Evolutionary conservation across 257 asterid species (phyloP).

Genomic region (Solanum etuberosum): DNA sequence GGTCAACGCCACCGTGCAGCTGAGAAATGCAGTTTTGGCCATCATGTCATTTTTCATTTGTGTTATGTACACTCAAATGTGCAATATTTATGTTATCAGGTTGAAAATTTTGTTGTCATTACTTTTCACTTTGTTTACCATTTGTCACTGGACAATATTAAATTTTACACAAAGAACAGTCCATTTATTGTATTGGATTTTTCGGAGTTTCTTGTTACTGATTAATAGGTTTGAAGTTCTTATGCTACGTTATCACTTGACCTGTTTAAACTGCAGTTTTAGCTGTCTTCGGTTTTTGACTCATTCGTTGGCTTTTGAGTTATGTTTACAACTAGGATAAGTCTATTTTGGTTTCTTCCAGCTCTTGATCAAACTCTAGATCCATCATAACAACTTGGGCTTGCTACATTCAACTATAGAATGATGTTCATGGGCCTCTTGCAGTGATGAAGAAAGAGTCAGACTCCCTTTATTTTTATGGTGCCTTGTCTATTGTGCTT

Average conservation of each 20-base stretch:
- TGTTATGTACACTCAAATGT: not conserved
- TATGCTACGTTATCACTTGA: not conserved
- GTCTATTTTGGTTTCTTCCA: not conserved
- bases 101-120: not conserved
- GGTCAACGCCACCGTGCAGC: not conserved
- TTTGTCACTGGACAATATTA: not conserved
- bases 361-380: not conserved
- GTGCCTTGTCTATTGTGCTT: not conserved
- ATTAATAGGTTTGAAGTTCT: not conserved
- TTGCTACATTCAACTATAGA: not conserved
- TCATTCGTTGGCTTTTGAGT: not conserved
- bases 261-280: not conserved
- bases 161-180: not conserved
- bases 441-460: not conserved
- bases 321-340: not conserved
- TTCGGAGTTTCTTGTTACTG: not conserved
- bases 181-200: not conserved
- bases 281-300: not conserved
- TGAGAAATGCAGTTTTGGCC: not conserved
- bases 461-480: not conserved
- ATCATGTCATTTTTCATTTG: not conserved
- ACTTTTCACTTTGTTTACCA: not conserved
- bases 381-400: not conserved
- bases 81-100: not conserved
- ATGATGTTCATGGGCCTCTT: not conserved